Percentiles rank a stretch among this genome's conserved stretches.
phyloP scores from a whole-genome alignment of 768 basidiomycete genomes.

The Agrocybe pediades region DNA sequence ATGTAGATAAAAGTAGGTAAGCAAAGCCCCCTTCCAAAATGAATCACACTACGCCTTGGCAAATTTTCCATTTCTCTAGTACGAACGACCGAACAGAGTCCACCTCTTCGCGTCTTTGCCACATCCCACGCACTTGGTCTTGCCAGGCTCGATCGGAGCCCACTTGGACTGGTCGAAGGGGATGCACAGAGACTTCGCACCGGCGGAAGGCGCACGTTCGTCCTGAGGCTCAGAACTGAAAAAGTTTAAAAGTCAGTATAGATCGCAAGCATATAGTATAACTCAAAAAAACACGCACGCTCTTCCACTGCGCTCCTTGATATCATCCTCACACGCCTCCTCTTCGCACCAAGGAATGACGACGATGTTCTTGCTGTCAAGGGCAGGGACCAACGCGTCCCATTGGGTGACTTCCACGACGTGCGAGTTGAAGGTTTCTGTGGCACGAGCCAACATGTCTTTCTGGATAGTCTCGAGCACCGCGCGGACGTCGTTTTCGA shows the following conservation, averaged over 20 bases:
- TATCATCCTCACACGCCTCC: conserved; percentile 93
- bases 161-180: conserved; percentile 91
- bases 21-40: background rate
- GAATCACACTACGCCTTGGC: background rate
- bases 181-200: conserved; percentile 95
- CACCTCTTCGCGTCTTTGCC: conserved; percentile 88
- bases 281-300: conserved; percentile 53
- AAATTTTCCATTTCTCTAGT: conserved; percentile 38
- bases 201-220: conserved; percentile 94
- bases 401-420: conserved; percentile 79
- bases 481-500: conserved; percentile 49
- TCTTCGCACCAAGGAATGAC: conserved; percentile 97
- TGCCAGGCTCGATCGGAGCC: conserved; percentile 75
- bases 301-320: conserved; percentile 90
- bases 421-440: conserved; percentile 68
- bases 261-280: background rate
- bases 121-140: conserved; percentile 91
- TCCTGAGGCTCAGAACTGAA: conserved; percentile 83
- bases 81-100: conserved; percentile 95
- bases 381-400: conserved; percentile 90
- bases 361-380: conserved; percentile 86
- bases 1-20: background rate
- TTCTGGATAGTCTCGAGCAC: conserved; percentile 86
- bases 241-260: background rate
- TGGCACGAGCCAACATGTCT: conserved; percentile 86